Evolutionary conservation across 371 early-diverging fungal genomes (phyloP).

Genomic region (Rhizomucor miehei): DNA sequence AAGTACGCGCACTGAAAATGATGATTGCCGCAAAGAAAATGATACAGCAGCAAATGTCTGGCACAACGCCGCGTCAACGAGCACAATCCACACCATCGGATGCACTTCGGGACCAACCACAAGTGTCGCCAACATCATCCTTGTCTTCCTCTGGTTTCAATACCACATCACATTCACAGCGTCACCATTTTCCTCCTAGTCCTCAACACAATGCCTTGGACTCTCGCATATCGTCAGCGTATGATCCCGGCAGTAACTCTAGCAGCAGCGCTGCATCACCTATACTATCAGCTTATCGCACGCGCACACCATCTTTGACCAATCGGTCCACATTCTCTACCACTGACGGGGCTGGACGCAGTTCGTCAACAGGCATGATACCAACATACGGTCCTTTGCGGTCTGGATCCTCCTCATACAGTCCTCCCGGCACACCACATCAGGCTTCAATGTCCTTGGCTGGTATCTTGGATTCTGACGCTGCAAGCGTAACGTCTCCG

Average conservation of each 20-base stretch:
- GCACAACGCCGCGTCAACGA: conserved; percentile 5
- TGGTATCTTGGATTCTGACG: conserved; percentile 1
- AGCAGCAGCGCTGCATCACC: conserved; percentile 13
- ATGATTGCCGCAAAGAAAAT: conserved; percentile 43
- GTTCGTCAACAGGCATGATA: not conserved
- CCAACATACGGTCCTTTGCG: conserved; percentile 1
- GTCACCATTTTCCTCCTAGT: conserved; percentile 4
- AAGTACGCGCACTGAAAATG: conserved; percentile 49
- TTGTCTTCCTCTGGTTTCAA: not conserved
- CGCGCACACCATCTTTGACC: conserved; percentile 21
- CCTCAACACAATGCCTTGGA: conserved; percentile 3
- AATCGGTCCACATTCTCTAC: conserved; percentile 6
- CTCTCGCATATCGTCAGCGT: conserved; percentile 5
- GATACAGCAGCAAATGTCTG: conserved; percentile 23
- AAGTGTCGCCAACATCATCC: not conserved
- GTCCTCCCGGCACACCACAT: conserved; percentile 16
- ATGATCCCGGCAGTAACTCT: conserved; percentile 6
- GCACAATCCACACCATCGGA: conserved; percentile 1
- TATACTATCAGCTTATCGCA: conserved; percentile 15
- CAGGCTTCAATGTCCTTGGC: conserved; percentile 12
- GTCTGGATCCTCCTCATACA: conserved; percentile 5
- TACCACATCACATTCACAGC: conserved; percentile 6
- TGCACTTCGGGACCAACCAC: not conserved
- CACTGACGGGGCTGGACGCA: not conserved
- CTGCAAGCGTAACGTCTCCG: not conserved